A percentile compares a stretch with the other conserved stretches of the same genome.
These are phyloP conservation scores for Phytophthora sp. DNA, from an alignment of 352 stramenopile species.

Conservation along the genomic window DNA sequence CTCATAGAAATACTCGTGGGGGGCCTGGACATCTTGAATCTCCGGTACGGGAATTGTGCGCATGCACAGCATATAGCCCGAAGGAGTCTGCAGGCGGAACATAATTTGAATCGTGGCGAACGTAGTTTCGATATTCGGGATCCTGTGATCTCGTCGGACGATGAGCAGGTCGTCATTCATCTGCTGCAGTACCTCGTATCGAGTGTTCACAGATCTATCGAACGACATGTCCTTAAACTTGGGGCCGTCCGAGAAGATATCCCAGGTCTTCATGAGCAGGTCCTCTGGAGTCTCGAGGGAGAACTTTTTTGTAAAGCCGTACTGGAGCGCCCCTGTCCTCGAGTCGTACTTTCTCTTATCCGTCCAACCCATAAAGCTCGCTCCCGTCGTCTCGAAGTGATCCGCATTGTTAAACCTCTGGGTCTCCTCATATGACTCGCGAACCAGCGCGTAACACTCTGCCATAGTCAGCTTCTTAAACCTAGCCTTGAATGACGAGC, in stretches of 20 bases:
- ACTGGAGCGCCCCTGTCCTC: constrained; percentile 46
- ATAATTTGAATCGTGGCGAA: constrained; percentile 66
- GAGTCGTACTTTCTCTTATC: constrained; percentile 45
- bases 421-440: constrained; percentile 62
- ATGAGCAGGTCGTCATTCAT: constrained; percentile 71
- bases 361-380: constrained; percentile 63
- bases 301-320: constrained; percentile 67
- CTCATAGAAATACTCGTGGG: constrained; percentile 68
- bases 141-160: constrained; percentile 59
- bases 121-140: constrained; percentile 52
- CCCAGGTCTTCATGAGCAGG: constrained; percentile 52
- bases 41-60: constrained; percentile 66
- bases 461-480: constrained; percentile 35
- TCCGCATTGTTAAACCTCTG: constrained; percentile 40
- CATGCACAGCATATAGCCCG: constrained; percentile 67
- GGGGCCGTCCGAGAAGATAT: constrained; percentile 46
- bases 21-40: constrained; percentile 47
- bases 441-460: constrained; percentile 56
- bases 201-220: constrained; percentile 51
- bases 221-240: constrained; percentile 60
- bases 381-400: constrained; percentile 44
- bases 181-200: constrained; percentile 58
- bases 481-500: constrained; percentile 46
- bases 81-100: constrained; percentile 67
- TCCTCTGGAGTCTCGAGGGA: constrained; percentile 35